phyloP scores from a whole-genome alignment of 441 rosid genomes.

The Flueggea neowawraea region DNA sequence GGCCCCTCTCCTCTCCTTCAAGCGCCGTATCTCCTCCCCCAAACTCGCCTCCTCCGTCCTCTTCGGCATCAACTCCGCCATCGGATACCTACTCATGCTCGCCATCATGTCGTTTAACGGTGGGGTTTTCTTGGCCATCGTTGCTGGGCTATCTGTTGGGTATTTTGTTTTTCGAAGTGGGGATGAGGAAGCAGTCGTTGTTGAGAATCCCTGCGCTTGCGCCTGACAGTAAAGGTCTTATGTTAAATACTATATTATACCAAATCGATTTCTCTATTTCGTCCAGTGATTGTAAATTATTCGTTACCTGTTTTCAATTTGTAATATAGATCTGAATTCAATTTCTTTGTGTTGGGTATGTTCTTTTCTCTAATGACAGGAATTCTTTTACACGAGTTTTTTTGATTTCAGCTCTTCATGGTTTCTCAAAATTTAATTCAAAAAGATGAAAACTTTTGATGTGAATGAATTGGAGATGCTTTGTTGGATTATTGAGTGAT shows the following conservation, averaged over 20 bases:
- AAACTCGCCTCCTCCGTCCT: conserved; percentile 22
- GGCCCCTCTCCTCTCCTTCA: conserved; percentile 23
- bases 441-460: too few species aligned
- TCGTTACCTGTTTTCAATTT: too few species aligned
- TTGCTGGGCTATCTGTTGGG: background rate
- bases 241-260: background rate
- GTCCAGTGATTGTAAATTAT: too few species aligned
- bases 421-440: too few species aligned
- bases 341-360: too few species aligned
- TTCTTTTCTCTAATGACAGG: too few species aligned
- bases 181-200: background rate
- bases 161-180: conserved; percentile 2
- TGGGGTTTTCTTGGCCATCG: background rate
- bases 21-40: conserved; percentile 11
- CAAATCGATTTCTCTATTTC: too few species aligned
- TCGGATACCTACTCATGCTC: conserved; percentile 67
- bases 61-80: conserved; percentile 51
- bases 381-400: too few species aligned
- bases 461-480: too few species aligned
- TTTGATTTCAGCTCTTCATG: too few species aligned
- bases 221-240: background rate
- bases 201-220: background rate
- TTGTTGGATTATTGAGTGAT: too few species aligned
- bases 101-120: conserved; percentile 28
- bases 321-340: too few species aligned